Evolutionary conservation across 2,329 filamentous ascomycete species (phyloP).

Genomic region (Rhynchosporium secalis): DNA sequence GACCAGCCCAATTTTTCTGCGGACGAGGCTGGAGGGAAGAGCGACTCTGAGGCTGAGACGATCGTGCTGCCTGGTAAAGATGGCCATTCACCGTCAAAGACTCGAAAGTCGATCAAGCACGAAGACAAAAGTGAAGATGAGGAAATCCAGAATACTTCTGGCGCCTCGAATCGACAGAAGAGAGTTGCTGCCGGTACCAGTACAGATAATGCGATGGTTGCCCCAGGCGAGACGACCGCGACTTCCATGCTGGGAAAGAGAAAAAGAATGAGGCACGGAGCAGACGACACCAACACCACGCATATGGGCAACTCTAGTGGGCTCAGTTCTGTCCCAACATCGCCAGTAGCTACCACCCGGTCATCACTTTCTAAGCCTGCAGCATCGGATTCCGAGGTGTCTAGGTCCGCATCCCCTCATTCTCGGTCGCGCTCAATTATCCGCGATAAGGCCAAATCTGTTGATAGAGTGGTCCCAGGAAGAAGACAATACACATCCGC

Average conservation of each 20-base stretch:
- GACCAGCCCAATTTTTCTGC: conserved; percentile 24
- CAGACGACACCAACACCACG: conserved; percentile 30
- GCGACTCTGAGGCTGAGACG: conserved; percentile 71
- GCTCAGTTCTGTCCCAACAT: conserved; percentile 59
- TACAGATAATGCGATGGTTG: conserved; percentile 13
- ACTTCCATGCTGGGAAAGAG: conserved; percentile 47
- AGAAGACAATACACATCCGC: conserved; percentile 45
- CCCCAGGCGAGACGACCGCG: conserved; percentile 37
- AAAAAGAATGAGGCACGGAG: conserved; percentile 46
- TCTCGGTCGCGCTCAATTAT: conserved; percentile 26
- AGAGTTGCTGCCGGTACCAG: conserved; percentile 3
- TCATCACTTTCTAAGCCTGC: conserved; percentile 41
- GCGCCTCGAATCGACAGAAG: conserved; percentile 15
- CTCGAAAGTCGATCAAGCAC: conserved; percentile 60
- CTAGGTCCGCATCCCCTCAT: conserved; percentile 38
- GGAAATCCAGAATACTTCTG: conserved; percentile 35
- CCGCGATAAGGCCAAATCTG: conserved; percentile 43
- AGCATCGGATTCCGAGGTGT: conserved; percentile 56
- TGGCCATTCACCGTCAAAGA: conserved; percentile 63
- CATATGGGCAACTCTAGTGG: conserved; percentile 49
- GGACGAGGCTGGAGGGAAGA: conserved; percentile 45
- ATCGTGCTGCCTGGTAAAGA: conserved; percentile 68
- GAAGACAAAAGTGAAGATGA: conserved; percentile 63
- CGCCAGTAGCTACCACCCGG: conserved; percentile 44
- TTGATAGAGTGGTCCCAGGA: conserved; percentile 38